Evolutionary conservation across 352 stramenopile species (phyloP), one percentile per base, ranked within the genome.

Genomic region (Globisporangium barbulae): DNA sequence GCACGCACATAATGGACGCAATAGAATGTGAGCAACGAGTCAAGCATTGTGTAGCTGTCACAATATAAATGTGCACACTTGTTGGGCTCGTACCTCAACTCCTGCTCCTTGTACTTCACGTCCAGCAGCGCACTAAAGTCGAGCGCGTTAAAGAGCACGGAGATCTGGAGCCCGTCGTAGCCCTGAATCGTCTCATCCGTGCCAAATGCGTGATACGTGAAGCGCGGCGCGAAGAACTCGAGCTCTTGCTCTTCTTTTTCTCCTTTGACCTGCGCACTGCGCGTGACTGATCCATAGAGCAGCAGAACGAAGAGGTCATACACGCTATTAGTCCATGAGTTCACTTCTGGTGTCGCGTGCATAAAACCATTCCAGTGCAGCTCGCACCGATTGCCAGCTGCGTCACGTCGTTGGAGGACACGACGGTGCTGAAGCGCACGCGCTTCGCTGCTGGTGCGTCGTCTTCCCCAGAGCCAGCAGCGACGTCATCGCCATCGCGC

Each of bases 201-300:
- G 7, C 82, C 83, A 55, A 93, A 93, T 30, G 79, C 76, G 47
- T 95, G 86, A 67, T 95, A 95, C 57, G 86, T 91, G 69, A 92
- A 93, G 48, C 74, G 76, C 15, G 86, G 86, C 19, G 68, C 67
- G 64, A 93, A 94, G 59, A 64, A 83, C 12, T 76, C 52, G 31
- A 82, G 70, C 44, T 58, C 10, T 9, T 59, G 66, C 33, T 75
- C 52, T 39, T 74, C 57, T 13, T 73, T 65, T 71, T 85, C 31
- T 39, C 37, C 30, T 12, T 22, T 9, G 2, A 82, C 65, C 63
- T 84, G 73, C 31, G 70, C 50, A 9, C 45, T 59, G 28, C 76
- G 64, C 22, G 63, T 78, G 62, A 81, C 80, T 90, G 66, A 44
- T 31, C 17, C n/a, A 59, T 25, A 13, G n/a, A 63, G 8, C 21